These are phyloP conservation scores for Incumbomyces delicatus DNA, from an alignment of 2,329 filamentous ascomycete genomes.

Conservation along the genomic window DNA sequence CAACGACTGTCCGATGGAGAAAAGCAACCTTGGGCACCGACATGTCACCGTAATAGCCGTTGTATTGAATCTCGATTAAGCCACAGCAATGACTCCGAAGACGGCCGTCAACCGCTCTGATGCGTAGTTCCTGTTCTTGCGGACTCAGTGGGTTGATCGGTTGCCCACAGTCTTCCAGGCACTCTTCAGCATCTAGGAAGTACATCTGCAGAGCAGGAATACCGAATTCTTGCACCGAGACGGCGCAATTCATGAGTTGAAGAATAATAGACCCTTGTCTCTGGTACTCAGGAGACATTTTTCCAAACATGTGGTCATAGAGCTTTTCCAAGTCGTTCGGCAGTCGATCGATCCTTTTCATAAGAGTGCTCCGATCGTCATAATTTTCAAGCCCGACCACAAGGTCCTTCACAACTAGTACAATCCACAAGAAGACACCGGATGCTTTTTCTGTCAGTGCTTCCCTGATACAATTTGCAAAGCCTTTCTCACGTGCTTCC, in stretches of 20 bases:
- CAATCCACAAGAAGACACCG: slow-evolving; percentile 40
- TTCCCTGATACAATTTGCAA: neutral
- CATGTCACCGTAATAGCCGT: neutral
- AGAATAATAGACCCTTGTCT: neutral
- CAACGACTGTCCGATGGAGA: slow-evolving; percentile 1
- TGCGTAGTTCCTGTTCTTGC: neutral
- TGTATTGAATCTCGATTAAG: slow-evolving; percentile 1
- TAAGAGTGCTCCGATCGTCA: neutral
- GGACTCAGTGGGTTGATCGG: neutral
- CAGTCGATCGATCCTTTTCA: neutral
- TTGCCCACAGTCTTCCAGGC: neutral
- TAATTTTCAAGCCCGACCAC: neutral
- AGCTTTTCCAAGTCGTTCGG: neutral
- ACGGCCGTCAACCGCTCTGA: neutral
- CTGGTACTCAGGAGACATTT: neutral
- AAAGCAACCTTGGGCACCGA: neutral
- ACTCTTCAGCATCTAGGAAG: too few species aligned
- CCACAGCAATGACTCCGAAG: slow-evolving; percentile 2
- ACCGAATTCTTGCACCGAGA: neutral
- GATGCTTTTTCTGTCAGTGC: slow-evolving; percentile 24
- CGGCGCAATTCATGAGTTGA: neutral
- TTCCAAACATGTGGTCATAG: neutral
- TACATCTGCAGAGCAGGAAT: neutral
- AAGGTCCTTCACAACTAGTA: slow-evolving; percentile 29
- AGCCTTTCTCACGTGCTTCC: neutral